A percentile compares a stretch with the other conserved stretches of the same genome.
These are phyloP conservation scores for Helicocarpus griseus DNA, from an alignment of 2,329 filamentous ascomycete genomes.

Conservation along the genomic window DNA sequence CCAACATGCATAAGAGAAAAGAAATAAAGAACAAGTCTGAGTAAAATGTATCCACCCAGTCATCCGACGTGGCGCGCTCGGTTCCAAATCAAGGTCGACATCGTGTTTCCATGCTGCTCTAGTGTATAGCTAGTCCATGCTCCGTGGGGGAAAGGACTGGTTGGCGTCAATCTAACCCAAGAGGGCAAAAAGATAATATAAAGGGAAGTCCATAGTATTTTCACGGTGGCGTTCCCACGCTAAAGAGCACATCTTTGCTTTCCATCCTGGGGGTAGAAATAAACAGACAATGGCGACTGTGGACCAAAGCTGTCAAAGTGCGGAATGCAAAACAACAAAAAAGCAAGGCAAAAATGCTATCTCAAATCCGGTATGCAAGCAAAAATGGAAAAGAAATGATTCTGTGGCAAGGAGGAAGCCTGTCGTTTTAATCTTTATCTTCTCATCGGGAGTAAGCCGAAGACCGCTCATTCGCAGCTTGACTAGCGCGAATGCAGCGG, in stretches of 20 bases:
- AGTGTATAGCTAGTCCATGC: background rate
- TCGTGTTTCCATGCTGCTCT: background rate
- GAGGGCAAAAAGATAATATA: background rate
- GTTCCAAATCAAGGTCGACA: background rate
- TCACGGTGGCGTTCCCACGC: background rate
- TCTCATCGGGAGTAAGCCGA: constrained; percentile 2
- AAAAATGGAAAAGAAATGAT: background rate
- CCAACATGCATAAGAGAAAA: background rate
- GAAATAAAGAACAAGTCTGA: background rate
- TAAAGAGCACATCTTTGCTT: background rate
- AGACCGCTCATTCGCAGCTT: constrained; percentile 24
- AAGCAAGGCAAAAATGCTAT: background rate
- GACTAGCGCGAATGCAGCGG: constrained; percentile 33
- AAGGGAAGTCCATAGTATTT: background rate
- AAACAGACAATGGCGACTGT: background rate
- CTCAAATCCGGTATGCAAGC: background rate
- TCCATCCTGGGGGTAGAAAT: background rate
- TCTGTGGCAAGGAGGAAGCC: background rate
- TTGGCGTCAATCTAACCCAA: background rate
- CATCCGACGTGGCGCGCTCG: background rate
- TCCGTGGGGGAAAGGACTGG: background rate
- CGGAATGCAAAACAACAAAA: background rate
- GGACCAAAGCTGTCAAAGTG: background rate
- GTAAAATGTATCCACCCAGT: background rate
- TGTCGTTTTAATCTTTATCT: background rate